Conservation (phyloP, 2,329 filamentous ascomycete species). For the Penicillium brasilianum region DNA sequence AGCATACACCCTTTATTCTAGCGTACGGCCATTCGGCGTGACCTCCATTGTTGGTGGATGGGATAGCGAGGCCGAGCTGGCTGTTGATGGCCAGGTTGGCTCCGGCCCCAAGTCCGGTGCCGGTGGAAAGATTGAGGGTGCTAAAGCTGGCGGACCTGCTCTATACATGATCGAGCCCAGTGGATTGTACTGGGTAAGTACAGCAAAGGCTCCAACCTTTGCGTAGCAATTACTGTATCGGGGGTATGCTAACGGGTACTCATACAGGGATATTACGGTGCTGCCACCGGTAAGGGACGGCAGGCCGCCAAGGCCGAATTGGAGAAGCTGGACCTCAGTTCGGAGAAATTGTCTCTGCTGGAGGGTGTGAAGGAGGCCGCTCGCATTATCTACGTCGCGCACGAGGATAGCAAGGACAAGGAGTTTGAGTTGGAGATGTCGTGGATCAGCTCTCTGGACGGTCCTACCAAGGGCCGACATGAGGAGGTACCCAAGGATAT, state of each 20-base stretch:
- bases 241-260: slow-evolving; percentile 29
- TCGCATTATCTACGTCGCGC: slow-evolving; percentile 93
- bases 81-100: slow-evolving; percentile 90
- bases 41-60: slow-evolving; percentile 92
- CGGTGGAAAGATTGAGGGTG: slow-evolving; percentile 78
- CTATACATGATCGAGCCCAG: slow-evolving; percentile 99
- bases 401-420: slow-evolving; percentile 99
- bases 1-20: slow-evolving; percentile 96
- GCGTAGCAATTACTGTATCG: not conserved
- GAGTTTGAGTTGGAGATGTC: slow-evolving; percentile 99
- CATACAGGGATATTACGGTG: slow-evolving; percentile 85
- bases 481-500: slow-evolving; percentile 91
- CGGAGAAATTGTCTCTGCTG: slow-evolving; percentile 75
- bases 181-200: slow-evolving; percentile 83
- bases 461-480: slow-evolving; percentile 90
- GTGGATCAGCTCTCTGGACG: slow-evolving; percentile 85
- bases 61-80: slow-evolving; percentile 83
- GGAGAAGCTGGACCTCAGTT: slow-evolving; percentile 90
- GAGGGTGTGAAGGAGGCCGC: slow-evolving; percentile 96
- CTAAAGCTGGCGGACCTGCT: slow-evolving; percentile 83
- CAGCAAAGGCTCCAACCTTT: not conserved
- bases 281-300: slow-evolving; percentile 93
- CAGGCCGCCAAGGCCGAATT: slow-evolving; percentile 98
- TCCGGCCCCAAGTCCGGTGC: slow-evolving; percentile 76
- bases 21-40: slow-evolving; percentile 94